Percentiles rank a stretch among this genome's conserved stretches.
Evolutionary conservation across 2,329 filamentous ascomycete genomes (phyloP).

Genomic region (Fusarium pseudoanthophilum): DNA sequence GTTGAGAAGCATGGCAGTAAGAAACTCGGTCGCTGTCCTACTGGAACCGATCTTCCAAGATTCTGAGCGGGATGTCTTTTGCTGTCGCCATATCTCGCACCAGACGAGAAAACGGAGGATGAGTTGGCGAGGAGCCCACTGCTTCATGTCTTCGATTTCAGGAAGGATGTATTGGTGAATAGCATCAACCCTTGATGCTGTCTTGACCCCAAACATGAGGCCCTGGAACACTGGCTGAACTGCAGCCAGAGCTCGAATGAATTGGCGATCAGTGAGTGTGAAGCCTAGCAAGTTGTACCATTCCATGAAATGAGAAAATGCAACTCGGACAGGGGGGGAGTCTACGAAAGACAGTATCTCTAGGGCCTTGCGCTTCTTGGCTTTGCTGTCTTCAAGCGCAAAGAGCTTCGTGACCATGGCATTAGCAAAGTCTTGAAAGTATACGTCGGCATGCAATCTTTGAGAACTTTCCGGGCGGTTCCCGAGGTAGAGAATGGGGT

Average conservation of each 20-base stretch:
- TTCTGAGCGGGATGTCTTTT: constrained; percentile 30
- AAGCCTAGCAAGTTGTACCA: background rate
- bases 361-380: constrained; percentile 20
- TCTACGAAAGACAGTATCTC: constrained; percentile 39
- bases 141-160: background rate
- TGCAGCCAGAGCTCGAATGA: constrained; percentile 15
- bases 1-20: constrained; percentile 40
- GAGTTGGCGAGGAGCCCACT: constrained; percentile 25
- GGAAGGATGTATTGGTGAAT: constrained; percentile 26
- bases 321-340: constrained; percentile 42
- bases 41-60: constrained; percentile 36
- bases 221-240: constrained; percentile 21
- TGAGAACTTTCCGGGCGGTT: constrained; percentile 13
- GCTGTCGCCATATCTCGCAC: constrained; percentile 42
- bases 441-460: constrained; percentile 16
- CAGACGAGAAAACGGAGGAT: constrained; percentile 42
- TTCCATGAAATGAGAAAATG: constrained; percentile 35
- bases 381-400: background rate
- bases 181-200: background rate
- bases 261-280: background rate
- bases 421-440: constrained; percentile 35
- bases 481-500: constrained; percentile 8
- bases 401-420: constrained; percentile 26
- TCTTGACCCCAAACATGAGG: constrained; percentile 35
- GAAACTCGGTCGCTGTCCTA: constrained; percentile 33